Base-by-base conservation (phyloP, 805 yeast genomes). In the Metschnikowia shivogae region DNA sequence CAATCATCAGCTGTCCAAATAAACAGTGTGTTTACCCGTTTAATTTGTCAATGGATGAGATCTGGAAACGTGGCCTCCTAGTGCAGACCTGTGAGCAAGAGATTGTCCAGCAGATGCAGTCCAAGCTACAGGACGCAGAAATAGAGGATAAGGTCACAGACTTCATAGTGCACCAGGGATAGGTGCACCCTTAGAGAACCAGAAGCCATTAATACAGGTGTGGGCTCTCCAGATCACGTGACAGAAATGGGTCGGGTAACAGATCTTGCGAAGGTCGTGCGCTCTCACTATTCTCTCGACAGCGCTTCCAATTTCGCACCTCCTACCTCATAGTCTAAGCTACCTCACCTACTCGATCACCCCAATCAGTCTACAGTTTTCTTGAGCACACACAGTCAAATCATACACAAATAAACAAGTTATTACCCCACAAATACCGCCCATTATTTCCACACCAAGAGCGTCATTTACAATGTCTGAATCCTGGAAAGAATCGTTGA, bases 401-500 rank as follows among this genome's bases (percentile, higher is more conserved):
- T 37, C 39, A 28, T 14, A 36, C 39, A 27, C 19, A 36, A 3
- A 36, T 36, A 26, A 27, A 27, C n/a, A 27, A 14, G n/a, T 13
- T 17, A 27, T 9, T 5, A 17, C 38, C 24, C 39, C 39, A 14
- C 39, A 14, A 36, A 36, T 20, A 27, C 31, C 39, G 19, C 39
- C 28, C n/a, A 27, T 14, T 12, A 27, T 27, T 17, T 12, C 30
- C n/a, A 35, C 22, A 10, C n/a, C 32, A 24, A 37, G n/a, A 37
- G n/a, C 34, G 22, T 28, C 40, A 29, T 12, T 22, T 33, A 37
- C 34, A 37, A 53, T 53, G 57, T 43, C 57, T 31, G 55, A 53
- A 27, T 43, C 58, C 52, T 89, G 97, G 96, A 90, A 88, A 71
- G 57, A 73, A 24, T 67, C 76, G 43, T 74, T 92, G 55, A 84